Evolutionary conservation across 78 protist genomes (phyloP).

Genomic region (Dictyostelium purpureum): DNA sequence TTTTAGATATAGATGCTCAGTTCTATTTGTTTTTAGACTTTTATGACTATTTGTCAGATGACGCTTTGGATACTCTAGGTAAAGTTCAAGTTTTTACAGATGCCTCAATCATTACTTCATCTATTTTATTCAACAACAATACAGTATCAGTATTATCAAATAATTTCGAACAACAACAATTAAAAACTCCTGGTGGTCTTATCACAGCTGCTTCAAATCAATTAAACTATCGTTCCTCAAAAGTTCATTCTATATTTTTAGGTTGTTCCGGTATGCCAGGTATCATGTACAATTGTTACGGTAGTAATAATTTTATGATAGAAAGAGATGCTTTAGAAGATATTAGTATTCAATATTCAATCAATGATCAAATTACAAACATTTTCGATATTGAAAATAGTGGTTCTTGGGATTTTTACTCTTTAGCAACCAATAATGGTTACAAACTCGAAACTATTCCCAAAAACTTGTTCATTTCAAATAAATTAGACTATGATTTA

Average conservation of each 20-base stretch:
- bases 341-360: conserved; percentile 2
- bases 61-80: not conserved
- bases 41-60: not conserved
- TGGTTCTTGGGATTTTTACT: conserved; percentile 60
- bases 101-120: not conserved
- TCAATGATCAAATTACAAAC: not conserved
- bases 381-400: conserved; percentile 45
- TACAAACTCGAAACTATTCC: conserved; percentile 30
- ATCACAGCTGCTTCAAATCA: not conserved
- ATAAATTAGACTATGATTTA: conserved; percentile 4
- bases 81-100: not conserved
- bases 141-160: not conserved
- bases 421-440: conserved; percentile 38
- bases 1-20: not conserved
- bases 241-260: not conserved
- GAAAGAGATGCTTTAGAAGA: not conserved
- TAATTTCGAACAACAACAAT: not conserved
- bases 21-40: conserved; percentile 17
- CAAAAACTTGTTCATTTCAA: conserved; percentile 15
- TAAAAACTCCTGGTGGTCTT: not conserved
- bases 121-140: not conserved
- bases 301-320: conserved; percentile 38
- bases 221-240: not conserved
- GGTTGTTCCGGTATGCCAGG: conserved; percentile 67
- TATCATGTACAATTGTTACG: conserved; percentile 72